phyloP scores from a whole-genome alignment of 148 eudicot species.

The Vaccinium macrocarpon region DNA sequence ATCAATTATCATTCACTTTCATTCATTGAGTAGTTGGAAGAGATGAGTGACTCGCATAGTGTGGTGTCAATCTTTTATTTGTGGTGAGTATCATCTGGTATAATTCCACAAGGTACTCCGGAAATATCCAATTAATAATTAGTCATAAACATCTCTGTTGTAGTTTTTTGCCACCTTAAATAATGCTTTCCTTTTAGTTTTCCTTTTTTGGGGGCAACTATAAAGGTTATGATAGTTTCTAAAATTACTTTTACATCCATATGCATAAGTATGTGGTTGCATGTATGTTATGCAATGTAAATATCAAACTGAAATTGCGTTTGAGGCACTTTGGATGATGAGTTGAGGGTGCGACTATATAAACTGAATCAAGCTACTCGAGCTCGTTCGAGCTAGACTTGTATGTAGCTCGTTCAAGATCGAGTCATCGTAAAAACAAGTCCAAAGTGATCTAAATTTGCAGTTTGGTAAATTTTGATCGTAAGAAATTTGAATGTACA shows the following conservation, averaged over 20 bases:
- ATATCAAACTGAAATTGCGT: background rate
- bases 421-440: background rate
- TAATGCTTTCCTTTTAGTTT: background rate
- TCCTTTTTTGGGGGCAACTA: background rate
- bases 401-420: background rate
- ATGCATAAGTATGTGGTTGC: background rate
- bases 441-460: background rate
- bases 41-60: no score
- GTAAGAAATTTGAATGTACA: no score
- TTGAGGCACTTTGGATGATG: background rate
- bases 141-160: background rate
- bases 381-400: background rate
- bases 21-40: no score
- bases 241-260: background rate
- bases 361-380: background rate
- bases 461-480: no score
- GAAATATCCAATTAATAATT: no score
- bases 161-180: background rate
- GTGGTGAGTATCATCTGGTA: no score
- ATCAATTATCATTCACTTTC: no score
- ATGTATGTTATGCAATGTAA: no score
- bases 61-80: no score
- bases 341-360: background rate
- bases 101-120: no score
- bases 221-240: background rate